A percentile compares a stretch with the other conserved stretches of the same genome.
These are phyloP conservation scores for Kalmanozyma brasiliensis DNA, from an alignment of 1,284 basidiomycete species.

Conservation along the genomic window DNA sequence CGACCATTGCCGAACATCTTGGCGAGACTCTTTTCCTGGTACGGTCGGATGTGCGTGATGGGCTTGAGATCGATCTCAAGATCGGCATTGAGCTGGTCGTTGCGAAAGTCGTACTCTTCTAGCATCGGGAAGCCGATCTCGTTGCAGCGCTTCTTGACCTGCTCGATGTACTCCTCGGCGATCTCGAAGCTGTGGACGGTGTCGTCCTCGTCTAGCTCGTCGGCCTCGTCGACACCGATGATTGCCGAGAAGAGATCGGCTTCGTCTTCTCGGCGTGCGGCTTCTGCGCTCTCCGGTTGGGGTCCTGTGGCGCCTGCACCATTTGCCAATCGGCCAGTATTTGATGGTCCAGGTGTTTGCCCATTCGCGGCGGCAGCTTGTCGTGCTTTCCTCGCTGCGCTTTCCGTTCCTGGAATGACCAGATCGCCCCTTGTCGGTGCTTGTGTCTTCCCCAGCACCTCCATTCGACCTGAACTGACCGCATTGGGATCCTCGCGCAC, in stretches of 20 bases:
- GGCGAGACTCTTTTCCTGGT: conserved; percentile 67
- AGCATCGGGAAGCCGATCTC: conserved; percentile 67
- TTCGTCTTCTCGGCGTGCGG: conserved; percentile 51
- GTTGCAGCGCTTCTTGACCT: conserved; percentile 67
- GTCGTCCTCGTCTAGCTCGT: conserved; percentile 66
- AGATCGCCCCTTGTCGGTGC: conserved; percentile 61
- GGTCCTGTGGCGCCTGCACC: conserved; percentile 38
- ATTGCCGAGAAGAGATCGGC: conserved; percentile 66
- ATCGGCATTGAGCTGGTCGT: conserved; percentile 65
- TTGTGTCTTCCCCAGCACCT: conserved; percentile 52
- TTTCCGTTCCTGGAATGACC: conserved; percentile 61
- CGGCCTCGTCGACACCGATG: conserved; percentile 66
- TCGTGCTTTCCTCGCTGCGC: conserved; percentile 46
- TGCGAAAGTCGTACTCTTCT: conserved; percentile 68
- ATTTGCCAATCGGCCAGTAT: conserved; percentile 7
- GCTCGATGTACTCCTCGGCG: conserved; percentile 63
- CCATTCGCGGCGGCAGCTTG: conserved; percentile 39
- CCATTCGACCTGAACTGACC: conserved; percentile 41
- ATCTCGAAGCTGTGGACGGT: conserved; percentile 67
- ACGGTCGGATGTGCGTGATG: conserved; percentile 66
- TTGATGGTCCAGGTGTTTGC: conserved; percentile 17
- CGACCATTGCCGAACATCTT: conserved; percentile 68
- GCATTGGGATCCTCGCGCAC: conserved; percentile 52
- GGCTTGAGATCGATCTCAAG: conserved; percentile 67
- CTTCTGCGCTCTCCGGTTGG: conserved; percentile 28